A percentile compares a stretch with the other conserved stretches of the same genome.
These are phyloP conservation scores for Pleurotus salmoneostramineus DNA, from an alignment of 768 basidiomycete species.

Conservation along the genomic window DNA sequence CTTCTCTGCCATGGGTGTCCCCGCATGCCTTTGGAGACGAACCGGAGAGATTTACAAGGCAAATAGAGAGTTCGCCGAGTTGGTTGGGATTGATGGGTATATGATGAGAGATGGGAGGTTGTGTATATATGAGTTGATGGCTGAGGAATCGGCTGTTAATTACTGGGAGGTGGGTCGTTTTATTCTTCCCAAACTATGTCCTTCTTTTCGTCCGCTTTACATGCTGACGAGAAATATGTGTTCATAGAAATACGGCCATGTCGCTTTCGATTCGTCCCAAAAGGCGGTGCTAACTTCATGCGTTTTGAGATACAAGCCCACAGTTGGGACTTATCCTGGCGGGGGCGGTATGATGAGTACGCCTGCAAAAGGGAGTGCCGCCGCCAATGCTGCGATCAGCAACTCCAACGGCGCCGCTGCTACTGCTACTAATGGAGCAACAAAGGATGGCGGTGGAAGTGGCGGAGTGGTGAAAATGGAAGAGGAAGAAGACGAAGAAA, in stretches of 20 bases:
- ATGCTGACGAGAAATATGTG: neutral
- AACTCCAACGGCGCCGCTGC: constrained; percentile 16
- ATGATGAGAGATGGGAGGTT: constrained; percentile 90
- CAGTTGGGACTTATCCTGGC: constrained; percentile 38
- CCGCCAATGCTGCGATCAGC: constrained; percentile 3
- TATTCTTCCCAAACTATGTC: neutral
- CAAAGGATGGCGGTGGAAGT: neutral
- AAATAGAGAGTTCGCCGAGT: constrained; percentile 91
- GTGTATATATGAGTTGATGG: constrained; percentile 98
- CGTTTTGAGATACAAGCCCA: constrained; percentile 77
- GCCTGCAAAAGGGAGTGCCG: constrained; percentile 14
- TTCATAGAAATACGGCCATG: constrained; percentile 85
- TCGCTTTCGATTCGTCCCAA: constrained; percentile 88
- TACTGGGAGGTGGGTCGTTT: constrained; percentile 81
- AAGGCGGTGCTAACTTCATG: constrained; percentile 93
- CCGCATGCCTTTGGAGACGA: constrained; percentile 93
- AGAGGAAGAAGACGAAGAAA: constrained; percentile 12
- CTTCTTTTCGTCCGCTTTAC: neutral
- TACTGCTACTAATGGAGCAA: constrained; percentile 10
- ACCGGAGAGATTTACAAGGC: constrained; percentile 99
- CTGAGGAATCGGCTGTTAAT: constrained; percentile 93
- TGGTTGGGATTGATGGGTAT: constrained; percentile 83
- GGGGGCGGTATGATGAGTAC: constrained; percentile 17
- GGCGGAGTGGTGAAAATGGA: neutral
- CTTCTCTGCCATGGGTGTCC: constrained; percentile 94